phyloP scores from a whole-genome alignment of 495 filamentous ascomycete species.

The Trichocladium uniseriatum region DNA sequence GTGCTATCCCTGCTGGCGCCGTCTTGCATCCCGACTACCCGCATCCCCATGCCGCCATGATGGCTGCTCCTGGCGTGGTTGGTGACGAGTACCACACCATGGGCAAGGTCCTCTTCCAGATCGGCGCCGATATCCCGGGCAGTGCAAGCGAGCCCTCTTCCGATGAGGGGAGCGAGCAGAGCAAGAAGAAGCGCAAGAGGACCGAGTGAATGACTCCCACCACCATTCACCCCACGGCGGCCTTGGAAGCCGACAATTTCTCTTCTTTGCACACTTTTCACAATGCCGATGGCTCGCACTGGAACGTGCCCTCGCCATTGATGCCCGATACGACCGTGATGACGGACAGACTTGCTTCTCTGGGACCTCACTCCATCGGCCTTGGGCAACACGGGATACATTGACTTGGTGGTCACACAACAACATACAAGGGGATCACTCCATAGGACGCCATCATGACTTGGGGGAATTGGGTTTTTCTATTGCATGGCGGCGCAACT shows the following conservation, averaged over 20 bases:
- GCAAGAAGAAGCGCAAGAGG: conserved; percentile 73
- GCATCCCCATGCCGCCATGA: conserved; percentile 12
- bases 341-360: conserved; percentile 23
- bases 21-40: conserved; percentile 11
- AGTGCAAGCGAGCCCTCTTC: conserved; percentile 46
- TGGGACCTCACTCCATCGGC: neutral
- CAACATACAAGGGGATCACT: conserved; percentile 7
- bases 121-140: conserved; percentile 57
- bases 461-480: conserved; percentile 2
- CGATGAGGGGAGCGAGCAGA: conserved; percentile 43
- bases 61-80: conserved; percentile 22
- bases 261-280: conserved; percentile 31
- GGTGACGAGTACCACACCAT: conserved; percentile 51
- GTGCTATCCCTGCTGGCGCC: conserved; percentile 5
- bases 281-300: conserved; percentile 25
- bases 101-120: conserved; percentile 68
- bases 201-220: conserved; percentile 30
- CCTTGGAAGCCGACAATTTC: conserved; percentile 11
- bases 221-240: too few relatives aligned
- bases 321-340: conserved; percentile 31
- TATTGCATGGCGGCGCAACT: neutral
- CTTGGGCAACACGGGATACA: conserved; percentile 1
- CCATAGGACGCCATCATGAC: conserved; percentile 6
- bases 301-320: conserved; percentile 31
- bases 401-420: neutral